Conservation (phyloP, 129 eudicot species). For the Erigeron canadensis region DNA sequence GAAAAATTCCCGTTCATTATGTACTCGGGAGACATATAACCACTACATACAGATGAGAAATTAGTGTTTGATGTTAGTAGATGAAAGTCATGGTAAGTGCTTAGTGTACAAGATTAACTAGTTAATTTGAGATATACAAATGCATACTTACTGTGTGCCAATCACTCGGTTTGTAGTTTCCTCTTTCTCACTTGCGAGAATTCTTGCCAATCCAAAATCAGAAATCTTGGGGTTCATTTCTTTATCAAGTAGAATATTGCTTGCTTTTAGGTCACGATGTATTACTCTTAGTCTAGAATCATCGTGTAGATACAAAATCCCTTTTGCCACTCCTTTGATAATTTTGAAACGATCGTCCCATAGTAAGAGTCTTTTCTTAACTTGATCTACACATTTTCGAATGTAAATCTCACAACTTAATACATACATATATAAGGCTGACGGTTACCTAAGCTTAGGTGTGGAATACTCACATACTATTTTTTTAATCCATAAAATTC, state of each 20-base stretch:
- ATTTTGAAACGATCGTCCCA: slow-evolving; percentile 60
- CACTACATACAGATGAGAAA: slow-evolving; percentile 41
- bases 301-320: slow-evolving; percentile 57
- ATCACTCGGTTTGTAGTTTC: slow-evolving; percentile 51
- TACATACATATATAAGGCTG: too few species aligned
- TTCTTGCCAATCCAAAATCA: slow-evolving; percentile 67
- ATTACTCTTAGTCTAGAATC: slow-evolving; percentile 58
- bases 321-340: slow-evolving; percentile 58
- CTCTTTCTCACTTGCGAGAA: slow-evolving; percentile 41
- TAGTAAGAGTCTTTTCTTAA: slow-evolving; percentile 35
- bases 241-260: slow-evolving; percentile 54
- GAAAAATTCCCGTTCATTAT: slow-evolving; percentile 50
- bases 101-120: not conserved
- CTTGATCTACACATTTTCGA: slow-evolving; percentile 37
- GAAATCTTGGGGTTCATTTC: slow-evolving; percentile 67
- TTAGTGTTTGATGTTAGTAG: slow-evolving; percentile 7
- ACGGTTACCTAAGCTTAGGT: too few species aligned
- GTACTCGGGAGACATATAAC: slow-evolving; percentile 85
- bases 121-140: slow-evolving; percentile 2
- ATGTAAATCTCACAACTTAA: not conserved
- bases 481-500: too few species aligned
- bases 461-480: too few species aligned
- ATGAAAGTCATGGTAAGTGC: not conserved
- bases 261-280: slow-evolving; percentile 66
- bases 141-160: slow-evolving; percentile 48